Conservation (phyloP, 2,329 filamentous ascomycete genomes). For the Metarhizium anisopliae region DNA sequence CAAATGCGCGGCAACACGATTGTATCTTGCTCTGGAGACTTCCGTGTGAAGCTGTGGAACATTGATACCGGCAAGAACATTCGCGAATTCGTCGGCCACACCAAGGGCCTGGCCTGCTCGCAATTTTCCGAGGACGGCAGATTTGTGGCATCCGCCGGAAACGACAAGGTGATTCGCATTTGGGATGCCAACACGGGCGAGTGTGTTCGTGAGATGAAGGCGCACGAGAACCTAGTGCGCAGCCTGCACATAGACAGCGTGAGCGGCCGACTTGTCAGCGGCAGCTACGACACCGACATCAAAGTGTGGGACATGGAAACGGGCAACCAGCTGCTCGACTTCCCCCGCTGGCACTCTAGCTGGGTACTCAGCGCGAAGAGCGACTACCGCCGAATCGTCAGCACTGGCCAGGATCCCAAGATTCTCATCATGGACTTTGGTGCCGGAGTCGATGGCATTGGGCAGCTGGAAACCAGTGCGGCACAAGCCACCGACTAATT, state of each 20-base stretch:
- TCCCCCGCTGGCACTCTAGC: conserved; percentile 90
- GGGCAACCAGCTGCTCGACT: conserved; percentile 69
- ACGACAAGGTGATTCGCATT: conserved; percentile 90
- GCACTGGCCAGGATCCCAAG: conserved; percentile 87
- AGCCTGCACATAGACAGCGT: conserved; percentile 84
- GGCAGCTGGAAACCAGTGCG: conserved; percentile 42
- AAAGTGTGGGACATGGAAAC: conserved; percentile 86
- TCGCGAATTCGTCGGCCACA: conserved; percentile 83
- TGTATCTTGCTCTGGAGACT: conserved; percentile 89
- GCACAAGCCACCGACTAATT: not conserved
- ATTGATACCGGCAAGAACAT: conserved; percentile 80
- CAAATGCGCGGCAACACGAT: conserved; percentile 89
- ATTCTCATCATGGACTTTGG: conserved; percentile 93
- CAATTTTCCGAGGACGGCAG: conserved; percentile 95
- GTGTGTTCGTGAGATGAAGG: conserved; percentile 69
- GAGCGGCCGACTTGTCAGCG: conserved; percentile 79
- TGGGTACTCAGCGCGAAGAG: conserved; percentile 97
- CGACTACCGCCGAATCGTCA: conserved; percentile 89
- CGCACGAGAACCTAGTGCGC: conserved; percentile 79
- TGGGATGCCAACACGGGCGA: conserved; percentile 90
- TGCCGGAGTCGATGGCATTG: conserved; percentile 46
- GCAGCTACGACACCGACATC: conserved; percentile 90
- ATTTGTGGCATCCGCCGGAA: conserved; percentile 87
- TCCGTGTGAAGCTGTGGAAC: conserved; percentile 91
- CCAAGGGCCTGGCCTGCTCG: conserved; percentile 87